Conservation (phyloP, 1,139 yeast species). For the Yamadazyma dushanensis region DNA sequence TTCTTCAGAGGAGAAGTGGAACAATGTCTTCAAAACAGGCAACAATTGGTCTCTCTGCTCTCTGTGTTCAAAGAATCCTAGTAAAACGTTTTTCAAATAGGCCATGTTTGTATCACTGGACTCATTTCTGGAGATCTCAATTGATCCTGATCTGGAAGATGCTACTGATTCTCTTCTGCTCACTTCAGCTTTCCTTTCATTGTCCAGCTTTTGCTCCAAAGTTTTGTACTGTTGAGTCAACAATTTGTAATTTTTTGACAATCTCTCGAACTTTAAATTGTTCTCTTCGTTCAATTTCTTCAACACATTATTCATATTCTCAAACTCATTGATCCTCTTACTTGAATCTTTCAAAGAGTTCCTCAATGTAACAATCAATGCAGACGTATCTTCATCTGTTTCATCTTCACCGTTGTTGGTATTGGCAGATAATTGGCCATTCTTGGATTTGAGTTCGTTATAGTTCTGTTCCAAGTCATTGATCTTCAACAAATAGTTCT, state of each 20-base stretch:
- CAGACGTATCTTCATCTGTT: constrained; percentile 27
- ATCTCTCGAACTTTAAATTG: constrained; percentile 60
- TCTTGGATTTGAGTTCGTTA: constrained; percentile 24
- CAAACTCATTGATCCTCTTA: constrained; percentile 53
- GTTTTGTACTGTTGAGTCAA: constrained; percentile 58
- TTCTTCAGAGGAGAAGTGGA: constrained; percentile 68
- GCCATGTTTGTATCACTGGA: constrained; percentile 49
- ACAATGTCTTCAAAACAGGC: constrained; percentile 79
- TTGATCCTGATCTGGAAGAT: constrained; percentile 5
- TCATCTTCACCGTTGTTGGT: not conserved
- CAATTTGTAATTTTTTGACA: constrained; percentile 65
- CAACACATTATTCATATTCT: constrained; percentile 55
- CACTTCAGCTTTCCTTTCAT: not conserved
- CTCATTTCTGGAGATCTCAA: constrained; percentile 1
- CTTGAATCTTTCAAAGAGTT: constrained; percentile 53
- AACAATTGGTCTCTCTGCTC: constrained; percentile 85
- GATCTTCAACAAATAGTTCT: constrained; percentile 28
- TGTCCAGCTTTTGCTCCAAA: constrained; percentile 17
- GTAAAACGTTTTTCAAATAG: constrained; percentile 80
- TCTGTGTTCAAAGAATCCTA: constrained; percentile 86
- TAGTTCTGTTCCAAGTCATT: constrained; percentile 43
- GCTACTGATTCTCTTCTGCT: not conserved
- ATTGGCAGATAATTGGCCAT: not conserved
- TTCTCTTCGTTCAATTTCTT: constrained; percentile 69
- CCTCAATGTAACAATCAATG: constrained; percentile 50